Base-by-base conservation (phyloP, 163 green algal genomes). In the Scenedesmus sp. region DNA sequence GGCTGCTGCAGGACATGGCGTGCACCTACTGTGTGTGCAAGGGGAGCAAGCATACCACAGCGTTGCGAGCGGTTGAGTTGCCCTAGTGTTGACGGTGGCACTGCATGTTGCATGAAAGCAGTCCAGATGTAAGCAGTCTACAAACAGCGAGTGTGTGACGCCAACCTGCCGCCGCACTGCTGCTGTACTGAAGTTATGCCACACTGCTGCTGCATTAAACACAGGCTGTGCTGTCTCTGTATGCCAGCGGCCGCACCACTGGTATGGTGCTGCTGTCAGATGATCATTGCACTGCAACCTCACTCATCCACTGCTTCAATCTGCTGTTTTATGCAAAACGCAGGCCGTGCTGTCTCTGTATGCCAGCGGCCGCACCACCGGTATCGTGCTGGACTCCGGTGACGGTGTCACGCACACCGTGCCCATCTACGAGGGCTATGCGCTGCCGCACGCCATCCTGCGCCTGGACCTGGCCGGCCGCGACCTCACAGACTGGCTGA, bases 321-420 rank as follows among this genome's bases (percentile, higher is more conserved):
- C 16, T 76, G 16, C 15, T 76, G 66, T 7, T 13, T 18, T 52
- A 46, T 60, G 67, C 15, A 23, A 79, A 9, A 7, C 67, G 2
- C 97, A 99, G 96, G 98, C 98, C 73, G 98, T 99, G 90, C 96
- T 99, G 76, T 99, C 98, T 2, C 96, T 99, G 93, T 99, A 99
- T 91, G 98, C 98, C 88, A 97, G 94, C 57, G 98, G 98, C 54
- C 97, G 98, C 90, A 99, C 98, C 88, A 99, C 98, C 26, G 97
- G 98, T 95, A 99, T 99, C 83, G 98, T 99, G 90, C 95, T 99
- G 46, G 98, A 99, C 94, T 98, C 95, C 64, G 98, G 98, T 70
- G 98, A 99, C 91, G 98, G 98, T 89, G 98, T 99, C 6, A 97
- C 97, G 3, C 98, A 99, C 94, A 99, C 98, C 15, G 98, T 99